A percentile compares a stretch with the other conserved stretches of the same genome.
Conservation (phyloP, 805 yeast genomes). For the Priceomyces fermenticarens region DNA sequence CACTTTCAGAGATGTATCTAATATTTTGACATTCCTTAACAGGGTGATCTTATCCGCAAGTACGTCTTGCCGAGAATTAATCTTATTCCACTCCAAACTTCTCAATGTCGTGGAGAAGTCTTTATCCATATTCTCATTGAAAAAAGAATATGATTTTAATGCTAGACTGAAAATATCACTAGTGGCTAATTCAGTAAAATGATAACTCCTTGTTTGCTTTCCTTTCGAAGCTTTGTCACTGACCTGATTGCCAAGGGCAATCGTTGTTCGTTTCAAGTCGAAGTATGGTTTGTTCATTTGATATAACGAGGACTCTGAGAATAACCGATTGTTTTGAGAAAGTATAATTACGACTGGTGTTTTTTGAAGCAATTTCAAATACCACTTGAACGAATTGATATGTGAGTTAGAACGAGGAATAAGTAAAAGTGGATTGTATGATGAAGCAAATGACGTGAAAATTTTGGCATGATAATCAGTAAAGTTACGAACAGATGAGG, state of each 20-base stretch:
- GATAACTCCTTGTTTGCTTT: slow-evolving; percentile 23
- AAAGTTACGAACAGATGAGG: slow-evolving; percentile 13
- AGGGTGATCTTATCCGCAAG: slow-evolving; percentile 7
- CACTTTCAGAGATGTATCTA: not conserved
- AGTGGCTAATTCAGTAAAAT: slow-evolving; percentile 26
- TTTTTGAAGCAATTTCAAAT: slow-evolving; percentile 18
- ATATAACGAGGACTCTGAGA: slow-evolving; percentile 20
- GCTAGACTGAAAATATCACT: slow-evolving; percentile 31
- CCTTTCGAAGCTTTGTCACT: slow-evolving; percentile 2
- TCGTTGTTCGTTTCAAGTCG: slow-evolving; percentile 12
- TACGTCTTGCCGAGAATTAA: slow-evolving; percentile 7
- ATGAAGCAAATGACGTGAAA: slow-evolving; percentile 23
- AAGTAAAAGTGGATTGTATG: slow-evolving; percentile 16
- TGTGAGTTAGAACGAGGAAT: slow-evolving; percentile 10
- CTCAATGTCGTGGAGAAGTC: slow-evolving; percentile 4
- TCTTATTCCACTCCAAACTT: slow-evolving; percentile 7
- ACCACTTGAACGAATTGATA: slow-evolving; percentile 27
- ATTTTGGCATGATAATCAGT: slow-evolving; percentile 24
- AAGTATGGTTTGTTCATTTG: slow-evolving; percentile 20
- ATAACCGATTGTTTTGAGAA: slow-evolving; percentile 23
- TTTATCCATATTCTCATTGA: not conserved
- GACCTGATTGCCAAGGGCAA: slow-evolving; percentile 7
- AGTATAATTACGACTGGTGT: slow-evolving; percentile 31
- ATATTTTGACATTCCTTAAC: slow-evolving; percentile 4
- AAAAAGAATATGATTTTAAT: slow-evolving; percentile 7